phyloP scores from a whole-genome alignment of 441 rosid species.

The Erodium texanum region DNA sequence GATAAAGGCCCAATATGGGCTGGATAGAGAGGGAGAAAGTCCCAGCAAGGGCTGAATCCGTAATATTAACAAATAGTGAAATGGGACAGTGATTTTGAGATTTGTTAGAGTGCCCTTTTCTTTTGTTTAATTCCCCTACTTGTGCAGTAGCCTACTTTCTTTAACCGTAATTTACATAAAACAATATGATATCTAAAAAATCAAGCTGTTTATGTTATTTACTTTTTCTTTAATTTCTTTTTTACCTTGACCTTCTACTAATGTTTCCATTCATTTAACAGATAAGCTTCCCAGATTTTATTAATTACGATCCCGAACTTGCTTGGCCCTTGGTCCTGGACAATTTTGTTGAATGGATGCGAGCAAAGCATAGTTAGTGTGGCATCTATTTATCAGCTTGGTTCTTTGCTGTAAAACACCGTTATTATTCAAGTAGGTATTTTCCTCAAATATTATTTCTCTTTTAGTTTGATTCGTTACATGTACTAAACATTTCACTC shows the following conservation, averaged over 20 bases:
- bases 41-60: too few relatives aligned
- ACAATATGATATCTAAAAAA: too few relatives aligned
- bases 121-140: neutral
- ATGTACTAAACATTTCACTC: neutral
- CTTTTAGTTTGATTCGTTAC: neutral
- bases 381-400: slow-evolving; percentile 13
- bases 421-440: slow-evolving; percentile 30
- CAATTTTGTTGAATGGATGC: slow-evolving; percentile 76
- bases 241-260: neutral
- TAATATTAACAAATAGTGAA: neutral
- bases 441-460: slow-evolving; percentile 1
- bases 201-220: neutral
- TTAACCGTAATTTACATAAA: too few relatives aligned
- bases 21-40: too few relatives aligned
- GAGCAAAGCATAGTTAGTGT: slow-evolving; percentile 47
- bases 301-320: slow-evolving; percentile 55
- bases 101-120: too few relatives aligned
- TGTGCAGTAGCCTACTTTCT: neutral
- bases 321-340: slow-evolving; percentile 77
- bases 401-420: slow-evolving; percentile 35
- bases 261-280: slow-evolving; percentile 22
- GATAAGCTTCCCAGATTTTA: slow-evolving; percentile 64
- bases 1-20: too few relatives aligned
- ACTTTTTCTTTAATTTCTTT: neutral
- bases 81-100: neutral